phyloP scores from a whole-genome alignment of 2,329 filamentous ascomycete genomes.

The Clonostachys rosea region DNA sequence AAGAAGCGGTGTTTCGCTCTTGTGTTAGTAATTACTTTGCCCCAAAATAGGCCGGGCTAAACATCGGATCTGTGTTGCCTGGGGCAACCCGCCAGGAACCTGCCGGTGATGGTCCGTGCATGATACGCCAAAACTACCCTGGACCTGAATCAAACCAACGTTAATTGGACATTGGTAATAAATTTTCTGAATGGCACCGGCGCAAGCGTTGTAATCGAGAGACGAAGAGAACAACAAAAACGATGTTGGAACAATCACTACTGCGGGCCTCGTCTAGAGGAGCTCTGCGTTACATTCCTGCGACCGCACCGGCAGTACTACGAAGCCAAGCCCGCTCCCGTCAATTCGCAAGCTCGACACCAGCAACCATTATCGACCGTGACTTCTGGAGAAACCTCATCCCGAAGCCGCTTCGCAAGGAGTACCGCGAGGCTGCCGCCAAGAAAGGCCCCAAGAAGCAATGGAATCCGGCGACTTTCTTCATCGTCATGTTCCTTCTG shows the following conservation, averaged over 20 bases:
- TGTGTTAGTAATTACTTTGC: not conserved
- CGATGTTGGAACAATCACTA: too few species aligned
- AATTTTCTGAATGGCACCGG: too few species aligned
- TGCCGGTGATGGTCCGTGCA: not conserved
- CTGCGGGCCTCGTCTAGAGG: too few species aligned
- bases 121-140: too few species aligned
- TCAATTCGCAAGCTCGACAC: constrained; percentile 15
- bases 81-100: constrained; percentile 25
- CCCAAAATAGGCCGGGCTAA: constrained; percentile 15
- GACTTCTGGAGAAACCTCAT: constrained; percentile 68
- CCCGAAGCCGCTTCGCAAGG: constrained; percentile 58
- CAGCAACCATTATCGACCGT: constrained; percentile 47
- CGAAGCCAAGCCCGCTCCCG: constrained; percentile 15
- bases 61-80: constrained; percentile 22
- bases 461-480: constrained; percentile 81
- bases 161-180: too few species aligned
- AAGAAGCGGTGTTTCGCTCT: not conserved
- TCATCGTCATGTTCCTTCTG: constrained; percentile 75
- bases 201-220: too few species aligned
- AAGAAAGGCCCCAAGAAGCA: constrained; percentile 44
- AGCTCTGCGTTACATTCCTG: constrained; percentile 2
- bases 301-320: not conserved
- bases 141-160: too few species aligned
- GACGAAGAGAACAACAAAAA: too few species aligned
- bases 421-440: constrained; percentile 26